Percentiles rank a stretch among this genome's conserved stretches.
These are phyloP conservation scores for Phylloporus rhodoxanthus DNA, from an alignment of 768 basidiomycete species.

Conservation along the genomic window DNA sequence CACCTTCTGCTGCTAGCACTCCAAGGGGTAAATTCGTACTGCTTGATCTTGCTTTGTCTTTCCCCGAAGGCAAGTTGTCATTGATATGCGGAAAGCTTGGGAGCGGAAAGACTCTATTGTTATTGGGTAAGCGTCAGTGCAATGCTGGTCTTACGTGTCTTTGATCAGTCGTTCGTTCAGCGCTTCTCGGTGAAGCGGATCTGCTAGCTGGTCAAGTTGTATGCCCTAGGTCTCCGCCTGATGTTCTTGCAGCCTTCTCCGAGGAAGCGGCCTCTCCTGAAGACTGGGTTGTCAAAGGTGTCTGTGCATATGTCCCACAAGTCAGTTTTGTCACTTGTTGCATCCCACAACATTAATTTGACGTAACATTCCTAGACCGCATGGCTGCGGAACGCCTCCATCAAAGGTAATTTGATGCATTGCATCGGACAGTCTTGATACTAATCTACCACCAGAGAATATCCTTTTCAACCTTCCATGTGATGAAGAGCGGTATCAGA, in stretches of 20 bases:
- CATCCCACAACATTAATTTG: constrained; percentile 3
- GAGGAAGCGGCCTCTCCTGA: constrained; percentile 39
- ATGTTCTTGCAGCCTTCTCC: constrained; percentile 61
- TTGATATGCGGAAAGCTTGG: constrained; percentile 87
- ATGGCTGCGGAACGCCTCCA: constrained; percentile 70
- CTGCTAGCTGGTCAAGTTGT: constrained; percentile 72
- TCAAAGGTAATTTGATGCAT: constrained; percentile 18
- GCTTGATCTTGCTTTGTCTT: constrained; percentile 68
- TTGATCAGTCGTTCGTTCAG: constrained; percentile 30
- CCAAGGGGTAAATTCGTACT: constrained; percentile 77
- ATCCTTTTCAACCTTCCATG: constrained; percentile 78
- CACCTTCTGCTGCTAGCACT: constrained; percentile 58
- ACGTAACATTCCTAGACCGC: constrained; percentile 35
- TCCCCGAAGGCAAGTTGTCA: constrained; percentile 74
- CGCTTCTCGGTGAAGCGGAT: constrained; percentile 57
- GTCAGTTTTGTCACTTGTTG: constrained; percentile 27
- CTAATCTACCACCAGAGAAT: constrained; percentile 40
- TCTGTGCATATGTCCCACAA: constrained; percentile 87
- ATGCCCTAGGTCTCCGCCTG: constrained; percentile 81
- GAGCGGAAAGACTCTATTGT: constrained; percentile 79
- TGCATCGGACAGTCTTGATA: constrained; percentile 34
- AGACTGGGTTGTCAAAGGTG: constrained; percentile 70
- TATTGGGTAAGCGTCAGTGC: constrained; percentile 44
- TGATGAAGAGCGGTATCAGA: constrained; percentile 65
- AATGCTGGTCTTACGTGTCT: neutral